Evolutionary conservation across 768 basidiomycete species (phyloP).

Genomic region (Russula ochroleuca): DNA sequence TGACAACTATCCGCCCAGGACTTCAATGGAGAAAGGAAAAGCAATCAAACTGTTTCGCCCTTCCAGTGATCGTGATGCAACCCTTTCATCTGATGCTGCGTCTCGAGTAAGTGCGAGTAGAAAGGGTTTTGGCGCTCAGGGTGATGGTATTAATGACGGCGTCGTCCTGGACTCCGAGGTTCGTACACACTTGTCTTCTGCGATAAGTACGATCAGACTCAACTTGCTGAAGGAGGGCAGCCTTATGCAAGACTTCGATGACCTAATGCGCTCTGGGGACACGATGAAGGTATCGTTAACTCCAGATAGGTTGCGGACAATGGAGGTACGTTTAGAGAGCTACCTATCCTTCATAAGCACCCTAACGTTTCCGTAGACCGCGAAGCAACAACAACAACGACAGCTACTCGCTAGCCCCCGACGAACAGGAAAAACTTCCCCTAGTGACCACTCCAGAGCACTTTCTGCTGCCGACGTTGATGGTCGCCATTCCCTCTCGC

Average conservation of each 20-base stretch:
- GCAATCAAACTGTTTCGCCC: conserved; percentile 56
- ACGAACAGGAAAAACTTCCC: not conserved
- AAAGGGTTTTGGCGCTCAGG: conserved; percentile 10
- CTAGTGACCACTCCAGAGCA: not conserved
- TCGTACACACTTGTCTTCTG: conserved; percentile 12
- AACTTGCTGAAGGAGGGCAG: conserved; percentile 32
- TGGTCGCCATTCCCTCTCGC: conserved; percentile 11
- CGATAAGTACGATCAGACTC: conserved; percentile 10
- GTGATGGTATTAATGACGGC: conserved; percentile 15
- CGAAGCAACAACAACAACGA: conserved; percentile 14
- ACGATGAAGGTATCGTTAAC: conserved; percentile 97
- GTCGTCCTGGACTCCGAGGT: conserved; percentile 29
- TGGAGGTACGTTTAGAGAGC: conserved; percentile 64
- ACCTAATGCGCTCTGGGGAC: conserved; percentile 81
- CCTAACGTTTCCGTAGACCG: conserved; percentile 1
- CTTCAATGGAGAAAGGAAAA: conserved; percentile 60
- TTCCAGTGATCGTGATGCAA: conserved; percentile 38
- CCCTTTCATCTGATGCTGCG: conserved; percentile 26
- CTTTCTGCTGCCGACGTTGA: not conserved
- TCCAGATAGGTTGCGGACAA: conserved; percentile 86
- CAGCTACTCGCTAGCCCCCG: not conserved
- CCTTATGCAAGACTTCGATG: conserved; percentile 77
- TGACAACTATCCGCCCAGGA: conserved; percentile 38
- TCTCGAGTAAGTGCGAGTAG: conserved; percentile 30
- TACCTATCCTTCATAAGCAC: conserved; percentile 6